Evolutionary conservation across 495 filamentous ascomycete genomes (phyloP), one percentile per base, ranked within the genome.

Genomic region (Pseudevernia furfuracea): DNA sequence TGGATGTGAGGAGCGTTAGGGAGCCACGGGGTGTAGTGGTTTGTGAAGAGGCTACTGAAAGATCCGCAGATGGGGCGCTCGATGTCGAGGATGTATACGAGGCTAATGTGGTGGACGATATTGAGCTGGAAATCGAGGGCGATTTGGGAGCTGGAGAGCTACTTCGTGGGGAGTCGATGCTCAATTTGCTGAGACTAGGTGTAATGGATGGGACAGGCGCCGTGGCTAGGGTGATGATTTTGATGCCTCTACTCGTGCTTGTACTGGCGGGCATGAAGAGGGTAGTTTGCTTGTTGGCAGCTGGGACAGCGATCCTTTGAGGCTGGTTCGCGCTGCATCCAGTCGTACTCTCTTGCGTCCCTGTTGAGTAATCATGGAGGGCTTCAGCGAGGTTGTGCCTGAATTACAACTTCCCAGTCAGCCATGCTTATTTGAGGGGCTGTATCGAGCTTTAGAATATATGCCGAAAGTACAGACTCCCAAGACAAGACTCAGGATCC

Each of bases 181-280:
- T 61, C 23, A 75, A 58, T 17, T 69, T 71, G 49, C 58, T 53
- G 19, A 63, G 28, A 41, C 64, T 66, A 25, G 43, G 71, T 62
- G 25, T 69, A 21, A 17, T 36, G 14, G 59, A 60, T 32, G 67
- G 48, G 32, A 58, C 53, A 28, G 70, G 66, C 19, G 72, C 70
- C 1, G 69, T 69, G 4, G 66, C 61, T 15, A 81, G 68, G 10
- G 84, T 85, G 17, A 88, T 78, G 65, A 87, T 82, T 72, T 89
- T 89, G 62, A 89, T 80, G 12, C 85, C 86, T 19, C 84, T 71
- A 1, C 80, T 82, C 38, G 79, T 75, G 59, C 79, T 79, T 21
- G 80, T 83, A 61, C 76, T 84, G 4, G 89, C 89, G 6, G 94
- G 94, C 94, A 97, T 98, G 73, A 96, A 94, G 38, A 97, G 79